Evolutionary conservation across 768 basidiomycete species (phyloP).

Genomic region (Termitomyces sp.): DNA sequence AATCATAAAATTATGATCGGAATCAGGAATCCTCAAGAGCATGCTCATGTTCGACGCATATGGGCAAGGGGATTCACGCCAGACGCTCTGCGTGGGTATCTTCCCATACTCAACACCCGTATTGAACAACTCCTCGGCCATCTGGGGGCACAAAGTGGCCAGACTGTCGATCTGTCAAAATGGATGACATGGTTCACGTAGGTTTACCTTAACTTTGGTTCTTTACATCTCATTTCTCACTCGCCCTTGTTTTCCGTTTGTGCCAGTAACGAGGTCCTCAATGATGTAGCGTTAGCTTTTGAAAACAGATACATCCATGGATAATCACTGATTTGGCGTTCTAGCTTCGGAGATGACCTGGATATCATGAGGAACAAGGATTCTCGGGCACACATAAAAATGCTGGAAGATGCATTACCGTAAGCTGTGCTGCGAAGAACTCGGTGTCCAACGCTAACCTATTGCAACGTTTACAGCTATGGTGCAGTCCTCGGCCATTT

Average conservation of each 20-base stretch:
- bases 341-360: constrained; percentile 23
- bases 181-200: constrained; percentile 34
- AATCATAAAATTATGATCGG: constrained; percentile 20
- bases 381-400: not conserved
- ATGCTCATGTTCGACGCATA: constrained; percentile 28
- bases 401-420: not conserved
- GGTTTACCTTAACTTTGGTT: constrained; percentile 6
- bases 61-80: constrained; percentile 35
- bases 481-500: too few relatives aligned
- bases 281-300: constrained; percentile 30
- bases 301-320: too few relatives aligned
- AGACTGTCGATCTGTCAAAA: constrained; percentile 23
- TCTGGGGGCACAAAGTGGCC: constrained; percentile 6
- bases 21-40: constrained; percentile 24
- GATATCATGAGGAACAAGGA: constrained; percentile 9
- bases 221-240: not conserved
- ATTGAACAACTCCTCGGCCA: constrained; percentile 20
- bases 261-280: constrained; percentile 31
- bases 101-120: constrained; percentile 7
- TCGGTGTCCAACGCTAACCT: not conserved
- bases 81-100: constrained; percentile 24
- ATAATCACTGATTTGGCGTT: not conserved
- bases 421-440: not conserved
- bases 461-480: too few relatives aligned
- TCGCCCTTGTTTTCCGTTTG: not conserved